phyloP scores from a whole-genome alignment of 345 rosid species.

The Orychophragmus violaceus region DNA sequence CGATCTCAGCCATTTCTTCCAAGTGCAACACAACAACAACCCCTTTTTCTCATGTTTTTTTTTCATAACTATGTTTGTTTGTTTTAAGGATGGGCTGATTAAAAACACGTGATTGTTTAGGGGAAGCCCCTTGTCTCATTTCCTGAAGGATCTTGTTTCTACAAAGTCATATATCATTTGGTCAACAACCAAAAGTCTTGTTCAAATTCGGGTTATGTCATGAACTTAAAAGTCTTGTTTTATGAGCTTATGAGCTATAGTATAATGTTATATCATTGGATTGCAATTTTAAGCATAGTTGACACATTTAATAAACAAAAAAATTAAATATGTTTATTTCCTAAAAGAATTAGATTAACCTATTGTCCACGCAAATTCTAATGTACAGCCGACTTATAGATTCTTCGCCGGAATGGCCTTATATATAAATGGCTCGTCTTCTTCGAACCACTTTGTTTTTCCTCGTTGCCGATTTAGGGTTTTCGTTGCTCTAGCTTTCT shows the following conservation, averaged over 20 bases:
- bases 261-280: no score
- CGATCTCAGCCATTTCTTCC: slow-evolving; percentile 67
- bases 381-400: slow-evolving; percentile 16
- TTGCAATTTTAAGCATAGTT: no score
- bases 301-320: not conserved
- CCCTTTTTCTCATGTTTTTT: no score
- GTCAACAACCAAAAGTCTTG: no score
- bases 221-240: no score
- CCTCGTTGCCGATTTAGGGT: slow-evolving; percentile 20
- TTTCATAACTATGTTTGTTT: no score
- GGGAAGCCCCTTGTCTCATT: no score
- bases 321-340: not conserved
- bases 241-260: no score
- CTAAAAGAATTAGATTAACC: slow-evolving; percentile 1
- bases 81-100: not conserved
- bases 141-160: not conserved
- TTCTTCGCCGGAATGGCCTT: slow-evolving; percentile 1
- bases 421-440: not conserved
- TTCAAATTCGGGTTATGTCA: not conserved
- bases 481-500: slow-evolving; percentile 12
- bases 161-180: no score
- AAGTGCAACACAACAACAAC: no score
- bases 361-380: slow-evolving; percentile 22
- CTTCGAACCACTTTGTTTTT: not conserved
- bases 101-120: not conserved